Evolutionary conservation across 345 rosid genomes (phyloP).

Genomic region (Salix dunnii): DNA sequence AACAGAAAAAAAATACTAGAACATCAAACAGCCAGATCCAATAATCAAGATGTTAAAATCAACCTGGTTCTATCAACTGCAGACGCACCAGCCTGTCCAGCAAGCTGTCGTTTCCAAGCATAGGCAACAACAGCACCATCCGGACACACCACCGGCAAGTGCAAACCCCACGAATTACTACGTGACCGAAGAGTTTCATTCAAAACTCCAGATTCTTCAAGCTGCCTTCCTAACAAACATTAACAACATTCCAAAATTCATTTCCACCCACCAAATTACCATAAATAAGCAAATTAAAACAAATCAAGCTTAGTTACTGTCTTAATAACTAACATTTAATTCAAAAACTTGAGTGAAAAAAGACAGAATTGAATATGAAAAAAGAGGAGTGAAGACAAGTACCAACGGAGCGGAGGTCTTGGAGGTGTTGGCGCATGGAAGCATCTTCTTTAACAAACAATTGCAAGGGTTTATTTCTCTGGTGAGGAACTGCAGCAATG

Average conservation of each 20-base stretch:
- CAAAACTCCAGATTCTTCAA: slow-evolving; percentile 86
- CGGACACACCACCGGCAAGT: slow-evolving; percentile 92
- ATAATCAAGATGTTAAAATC: neutral
- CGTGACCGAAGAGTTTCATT: slow-evolving; percentile 69
- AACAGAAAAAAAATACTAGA: neutral
- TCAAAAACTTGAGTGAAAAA: neutral
- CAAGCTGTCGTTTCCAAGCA: slow-evolving; percentile 97
- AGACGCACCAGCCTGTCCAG: slow-evolving; percentile 99
- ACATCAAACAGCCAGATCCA: too few species aligned
- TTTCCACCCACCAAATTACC: neutral
- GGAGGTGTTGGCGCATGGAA: slow-evolving; percentile 83
- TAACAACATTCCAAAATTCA: neutral
- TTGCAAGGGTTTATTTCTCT: slow-evolving; percentile 53
- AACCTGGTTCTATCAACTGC: slow-evolving; percentile 96
- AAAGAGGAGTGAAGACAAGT: neutral
- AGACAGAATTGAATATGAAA: neutral
- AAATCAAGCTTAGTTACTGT: too few species aligned
- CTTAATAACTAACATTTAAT: neutral
- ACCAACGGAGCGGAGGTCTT: slow-evolving; percentile 76
- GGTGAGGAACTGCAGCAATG: slow-evolving; percentile 64
- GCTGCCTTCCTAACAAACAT: slow-evolving; percentile 58
- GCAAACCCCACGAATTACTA: slow-evolving; percentile 91
- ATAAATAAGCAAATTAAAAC: neutral
- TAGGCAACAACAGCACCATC: slow-evolving; percentile 97
- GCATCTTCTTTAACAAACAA: slow-evolving; percentile 66